Evolutionary conservation across 2,329 filamentous ascomycete genomes (phyloP), one percentile per base, ranked within the genome.

Genomic region (Xylogone sp.): DNA sequence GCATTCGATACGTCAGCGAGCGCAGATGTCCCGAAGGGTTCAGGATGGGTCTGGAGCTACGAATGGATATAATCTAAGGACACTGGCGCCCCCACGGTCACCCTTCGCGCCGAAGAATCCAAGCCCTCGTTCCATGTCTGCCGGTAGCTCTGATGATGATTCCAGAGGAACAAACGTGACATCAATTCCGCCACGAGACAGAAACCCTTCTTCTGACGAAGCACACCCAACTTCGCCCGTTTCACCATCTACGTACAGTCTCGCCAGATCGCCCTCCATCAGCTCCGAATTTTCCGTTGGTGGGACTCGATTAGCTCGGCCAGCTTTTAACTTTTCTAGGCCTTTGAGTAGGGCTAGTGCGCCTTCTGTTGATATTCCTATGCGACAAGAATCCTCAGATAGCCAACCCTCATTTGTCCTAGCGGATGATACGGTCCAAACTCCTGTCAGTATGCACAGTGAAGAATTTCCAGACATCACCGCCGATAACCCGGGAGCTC

Each of bases 301-400:
- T 45, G 76, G 80, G 12, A 71, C 69, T 29, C 70, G 75, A 24
- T 70, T 91, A 31, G 83, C 86, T 12, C 81, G 86, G 16, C 88
- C 90, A 1, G 83, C 88, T 0, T 93, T 95, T 71, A 97, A 99
- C 70, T 97, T 97, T 68, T 97, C 94, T 1, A 82, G 94, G 43
- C 94, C 94, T 0, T 72, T 96, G 54, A 97, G 93, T 68, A 79
- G 86, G 64, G 81, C 84, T 54, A 83, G 83, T 55, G 84, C 79
- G 12, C 71, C 78, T 59, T 81, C 61, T 42, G 60, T 62, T 51
- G 68, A 86, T n/a, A 68, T 72, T 43, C 82, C 83, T 45, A 75
- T 76, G 9, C 75, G 83, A 31, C 83, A 87, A 64, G 75, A 81
- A 7, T 87, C 84, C 19, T 82, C 78, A 4, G 85, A 88, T 60